These are phyloP conservation scores for Solanum dulcamara DNA, from an alignment of 257 asterid genomes.

Conservation along the genomic window DNA sequence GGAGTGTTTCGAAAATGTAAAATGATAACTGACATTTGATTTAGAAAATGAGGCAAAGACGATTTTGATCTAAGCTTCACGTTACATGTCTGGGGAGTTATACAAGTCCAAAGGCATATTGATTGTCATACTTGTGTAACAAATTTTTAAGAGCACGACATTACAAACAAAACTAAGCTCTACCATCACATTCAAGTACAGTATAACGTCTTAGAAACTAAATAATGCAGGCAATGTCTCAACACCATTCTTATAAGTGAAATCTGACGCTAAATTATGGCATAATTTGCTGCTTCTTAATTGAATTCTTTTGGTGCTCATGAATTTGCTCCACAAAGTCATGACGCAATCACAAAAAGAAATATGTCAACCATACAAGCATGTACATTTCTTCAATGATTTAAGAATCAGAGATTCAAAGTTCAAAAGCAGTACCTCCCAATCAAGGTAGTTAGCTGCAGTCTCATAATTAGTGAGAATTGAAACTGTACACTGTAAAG, in stretches of 20 bases:
- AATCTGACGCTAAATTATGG: neutral
- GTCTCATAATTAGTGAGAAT: slow-evolving; percentile 73
- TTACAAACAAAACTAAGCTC: neutral
- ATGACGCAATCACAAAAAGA: neutral
- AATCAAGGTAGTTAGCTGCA: slow-evolving; percentile 75
- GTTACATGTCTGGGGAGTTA: neutral
- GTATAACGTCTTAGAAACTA: neutral
- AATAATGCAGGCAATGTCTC: neutral
- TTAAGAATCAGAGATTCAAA: neutral
- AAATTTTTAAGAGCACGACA: neutral
- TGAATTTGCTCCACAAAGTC: neutral
- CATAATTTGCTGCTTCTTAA: neutral
- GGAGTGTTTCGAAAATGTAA: neutral
- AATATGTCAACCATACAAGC: neutral
- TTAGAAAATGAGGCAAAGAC: neutral
- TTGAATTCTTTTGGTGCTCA: neutral
- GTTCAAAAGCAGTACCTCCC: slow-evolving; percentile 64
- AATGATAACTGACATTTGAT: neutral
- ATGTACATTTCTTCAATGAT: neutral
- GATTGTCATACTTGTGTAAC: neutral
- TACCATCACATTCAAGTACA: neutral
- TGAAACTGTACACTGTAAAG: slow-evolving; percentile 91
- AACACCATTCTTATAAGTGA: neutral
- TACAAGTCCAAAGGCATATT: neutral
- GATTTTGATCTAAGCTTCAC: neutral